Conservation (phyloP, 371 early-diverging fungal species). For the Chytridium lagenaria region DNA sequence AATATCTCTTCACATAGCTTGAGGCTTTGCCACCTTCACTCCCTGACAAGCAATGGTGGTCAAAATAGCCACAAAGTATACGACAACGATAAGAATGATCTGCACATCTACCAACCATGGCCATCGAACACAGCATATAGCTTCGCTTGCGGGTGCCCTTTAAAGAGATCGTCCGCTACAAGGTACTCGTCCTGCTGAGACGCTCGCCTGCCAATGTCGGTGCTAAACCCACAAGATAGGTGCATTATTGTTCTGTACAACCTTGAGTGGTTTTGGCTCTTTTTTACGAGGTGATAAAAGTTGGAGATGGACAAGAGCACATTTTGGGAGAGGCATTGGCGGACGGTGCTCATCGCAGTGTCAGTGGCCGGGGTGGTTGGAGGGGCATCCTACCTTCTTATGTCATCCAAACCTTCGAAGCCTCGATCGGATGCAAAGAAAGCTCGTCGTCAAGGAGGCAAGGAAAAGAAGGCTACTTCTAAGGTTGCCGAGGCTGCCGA, state of each 20-base stretch:
- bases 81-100: background rate
- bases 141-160: slow-evolving; percentile 23
- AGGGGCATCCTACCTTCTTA: slow-evolving; percentile 7
- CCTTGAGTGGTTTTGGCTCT: background rate
- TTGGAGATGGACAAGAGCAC: background rate
- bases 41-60: slow-evolving; percentile 27
- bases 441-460: background rate
- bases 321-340: slow-evolving; percentile 6
- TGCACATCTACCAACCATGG: slow-evolving; percentile 44
- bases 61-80: background rate
- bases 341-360: background rate
- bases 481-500: slow-evolving; percentile 8
- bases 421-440: background rate
- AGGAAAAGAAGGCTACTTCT: background rate
- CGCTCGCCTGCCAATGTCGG: slow-evolving; percentile 51
- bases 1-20: slow-evolving; percentile 30
- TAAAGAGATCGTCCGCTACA: slow-evolving; percentile 36
- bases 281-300: background rate
- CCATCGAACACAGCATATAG: slow-evolving; percentile 59
- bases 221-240: slow-evolving; percentile 33
- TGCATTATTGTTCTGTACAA: background rate
- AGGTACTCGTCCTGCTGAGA: slow-evolving; percentile 57
- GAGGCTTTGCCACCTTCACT: slow-evolving; percentile 54
- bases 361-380: background rate
- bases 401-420: background rate